Evolutionary conservation across 1,139 yeast genomes (phyloP), one percentile per base, ranked within the genome.

Genomic region (Blastobotrys aristatus): DNA sequence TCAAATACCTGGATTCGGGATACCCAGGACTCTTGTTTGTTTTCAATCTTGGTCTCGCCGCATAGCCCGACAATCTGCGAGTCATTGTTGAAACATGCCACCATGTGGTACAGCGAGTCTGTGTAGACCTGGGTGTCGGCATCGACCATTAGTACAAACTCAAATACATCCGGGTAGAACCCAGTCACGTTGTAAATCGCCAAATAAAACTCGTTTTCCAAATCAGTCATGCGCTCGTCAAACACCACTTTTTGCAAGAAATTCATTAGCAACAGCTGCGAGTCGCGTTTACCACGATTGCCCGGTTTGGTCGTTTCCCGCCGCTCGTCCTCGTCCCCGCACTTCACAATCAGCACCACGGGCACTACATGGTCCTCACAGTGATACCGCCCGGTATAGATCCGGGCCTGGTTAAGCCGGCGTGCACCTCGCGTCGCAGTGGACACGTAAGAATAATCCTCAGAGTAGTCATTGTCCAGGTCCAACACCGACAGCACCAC

Each of bases 401-500:
- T 88, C 66, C 89, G 89, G n/a, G 97, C 97, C 96, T 88, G 88
- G 64, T 92, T 92, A 62, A 90, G 97, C 64, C 97, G 83, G 68
- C 87, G 89, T 7, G 86, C 63, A 54, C 97, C 97, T 61, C 83
- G 84, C 1, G 96, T 96, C 46, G 92, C 97, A 17, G 20, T 24
- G 7, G 97, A 95, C 43, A 92, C 96, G 64, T 92, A 90, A 0
- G 97, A 88, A 59, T 80, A 74, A 1, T 96, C 77, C 60, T 77
- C 68, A 14, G 88, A 96, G 24, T 84, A 80, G 11, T 37, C 37
- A 26, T 46, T 76, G 0, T 88, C 84, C 30, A 75, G 71, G 13
- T 82, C 79, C 92, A 92, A 87, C 94, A 92, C 83, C 48, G 78
- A 78, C 50, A 92, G 68, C 16, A 82, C 88, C 59, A 89, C 83